phyloP scores from a whole-genome alignment of 371 early-diverging fungal genomes.

The Mucor mucedo region DNA sequence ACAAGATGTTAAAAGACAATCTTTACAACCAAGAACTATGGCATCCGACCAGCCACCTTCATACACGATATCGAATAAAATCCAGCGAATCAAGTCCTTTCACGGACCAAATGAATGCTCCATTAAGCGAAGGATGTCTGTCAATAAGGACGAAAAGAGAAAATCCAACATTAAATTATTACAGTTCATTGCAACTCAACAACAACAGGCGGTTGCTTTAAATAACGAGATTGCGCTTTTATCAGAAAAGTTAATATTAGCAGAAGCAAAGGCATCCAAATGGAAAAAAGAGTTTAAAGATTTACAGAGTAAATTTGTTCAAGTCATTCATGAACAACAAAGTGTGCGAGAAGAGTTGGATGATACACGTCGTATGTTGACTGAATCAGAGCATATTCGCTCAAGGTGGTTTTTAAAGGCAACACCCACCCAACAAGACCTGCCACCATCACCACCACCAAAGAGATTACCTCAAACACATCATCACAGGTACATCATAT shows the following conservation, averaged over 20 bases:
- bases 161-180: neutral
- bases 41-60: too few relatives aligned
- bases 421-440: neutral
- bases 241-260: slow-evolving; percentile 1
- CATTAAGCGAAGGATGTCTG: too few relatives aligned
- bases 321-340: neutral
- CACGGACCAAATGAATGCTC: neutral
- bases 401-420: slow-evolving; percentile 14
- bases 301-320: neutral
- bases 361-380: neutral
- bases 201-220: neutral
- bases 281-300: slow-evolving; percentile 14
- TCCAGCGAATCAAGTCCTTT: neutral
- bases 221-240: neutral
- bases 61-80: too few relatives aligned
- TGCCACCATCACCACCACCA: neutral
- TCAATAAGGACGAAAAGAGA: neutral
- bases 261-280: neutral
- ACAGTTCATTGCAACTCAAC: neutral
- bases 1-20: too few relatives aligned
- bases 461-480: neutral
- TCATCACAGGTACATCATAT: neutral
- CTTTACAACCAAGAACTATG: too few relatives aligned
- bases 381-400: slow-evolving; percentile 12
- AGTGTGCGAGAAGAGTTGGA: neutral